Conservation (phyloP, 2,329 filamentous ascomycete genomes). For the Fusarium praegraminearum region DNA sequence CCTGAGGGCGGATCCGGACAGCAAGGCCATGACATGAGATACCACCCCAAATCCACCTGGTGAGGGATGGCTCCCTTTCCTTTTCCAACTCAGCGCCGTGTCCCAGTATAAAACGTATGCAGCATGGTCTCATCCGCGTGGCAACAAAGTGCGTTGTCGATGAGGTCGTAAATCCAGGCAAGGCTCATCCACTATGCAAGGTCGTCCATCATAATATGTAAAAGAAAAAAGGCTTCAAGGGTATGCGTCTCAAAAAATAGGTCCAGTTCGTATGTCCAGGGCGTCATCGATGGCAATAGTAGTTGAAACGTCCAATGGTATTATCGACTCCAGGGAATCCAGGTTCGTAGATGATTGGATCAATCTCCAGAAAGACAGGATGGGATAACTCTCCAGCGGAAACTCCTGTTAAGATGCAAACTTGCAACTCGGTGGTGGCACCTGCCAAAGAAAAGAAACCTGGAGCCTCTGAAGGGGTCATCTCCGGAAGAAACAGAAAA, state of each 20-base stretch:
- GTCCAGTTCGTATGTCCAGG: constrained; percentile 41
- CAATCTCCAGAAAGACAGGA: constrained; percentile 39
- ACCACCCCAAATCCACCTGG: constrained; percentile 45
- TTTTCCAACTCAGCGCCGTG: constrained; percentile 51
- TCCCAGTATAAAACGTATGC: constrained; percentile 50
- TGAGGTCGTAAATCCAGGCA: constrained; percentile 43
- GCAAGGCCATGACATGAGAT: constrained; percentile 48
- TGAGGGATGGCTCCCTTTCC: constrained; percentile 40
- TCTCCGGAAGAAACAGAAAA: constrained; percentile 46
- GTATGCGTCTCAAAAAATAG: constrained; percentile 37
- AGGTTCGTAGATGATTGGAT: constrained; percentile 33
- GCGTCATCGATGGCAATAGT: constrained; percentile 45
- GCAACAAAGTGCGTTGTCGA: constrained; percentile 46
- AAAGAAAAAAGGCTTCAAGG: constrained; percentile 42
- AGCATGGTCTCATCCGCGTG: constrained; percentile 52
- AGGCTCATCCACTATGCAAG: constrained; percentile 47
- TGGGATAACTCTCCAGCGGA: constrained; percentile 45
- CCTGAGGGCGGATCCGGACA: constrained; percentile 51
- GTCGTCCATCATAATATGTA: constrained; percentile 46
- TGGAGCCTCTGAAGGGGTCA: constrained; percentile 38
- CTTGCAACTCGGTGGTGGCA: constrained; percentile 47
- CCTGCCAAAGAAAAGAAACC: constrained; percentile 44
- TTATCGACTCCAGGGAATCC: constrained; percentile 43
- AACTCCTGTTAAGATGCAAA: constrained; percentile 47
- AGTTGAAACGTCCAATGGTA: constrained; percentile 44